Percentiles rank a stretch among this genome's conserved stretches.
Evolutionary conservation across 164 flowering plant genomes (phyloP).

Genomic region (Vitis riparia): DNA sequence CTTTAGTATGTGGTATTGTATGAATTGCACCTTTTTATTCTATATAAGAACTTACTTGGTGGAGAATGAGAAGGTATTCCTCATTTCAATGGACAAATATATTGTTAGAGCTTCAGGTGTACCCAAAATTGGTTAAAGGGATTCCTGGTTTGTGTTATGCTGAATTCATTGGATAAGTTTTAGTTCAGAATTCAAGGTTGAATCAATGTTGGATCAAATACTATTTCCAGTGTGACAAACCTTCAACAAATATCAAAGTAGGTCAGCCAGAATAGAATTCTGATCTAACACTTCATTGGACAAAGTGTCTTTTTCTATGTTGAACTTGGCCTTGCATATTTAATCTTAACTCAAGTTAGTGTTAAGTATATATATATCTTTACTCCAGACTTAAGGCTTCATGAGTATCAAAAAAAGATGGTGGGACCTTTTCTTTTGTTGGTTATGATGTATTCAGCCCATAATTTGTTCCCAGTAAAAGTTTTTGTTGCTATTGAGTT

Average conservation of each 20-base stretch:
- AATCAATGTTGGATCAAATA: neutral
- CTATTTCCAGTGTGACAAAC: neutral
- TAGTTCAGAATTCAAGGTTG: neutral
- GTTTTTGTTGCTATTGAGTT: too few species aligned
- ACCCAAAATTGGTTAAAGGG: constrained; percentile 4
- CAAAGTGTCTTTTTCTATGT: too few species aligned
- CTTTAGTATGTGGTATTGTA: constrained; percentile 11
- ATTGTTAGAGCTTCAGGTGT: constrained; percentile 11
- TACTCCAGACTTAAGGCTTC: too few species aligned
- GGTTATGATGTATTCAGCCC: too few species aligned
- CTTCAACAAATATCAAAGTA: neutral
- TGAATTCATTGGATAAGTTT: constrained; percentile 11
- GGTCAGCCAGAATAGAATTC: neutral
- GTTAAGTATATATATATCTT: too few species aligned
- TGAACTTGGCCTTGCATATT: too few species aligned
- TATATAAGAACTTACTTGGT: constrained; percentile 13
- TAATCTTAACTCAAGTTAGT: too few species aligned
- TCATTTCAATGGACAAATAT: constrained; percentile 3
- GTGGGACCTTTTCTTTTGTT: too few species aligned
- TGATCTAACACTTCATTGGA: too few species aligned
- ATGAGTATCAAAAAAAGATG: too few species aligned
- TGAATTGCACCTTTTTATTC: constrained; percentile 14
- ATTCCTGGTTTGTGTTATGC: constrained; percentile 7
- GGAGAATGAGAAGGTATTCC: constrained; percentile 21
- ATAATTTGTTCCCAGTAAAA: too few species aligned